Conservation (phyloP, 2,329 filamentous ascomycete species). For the Hawksworthiomyces lignivorus region DNA sequence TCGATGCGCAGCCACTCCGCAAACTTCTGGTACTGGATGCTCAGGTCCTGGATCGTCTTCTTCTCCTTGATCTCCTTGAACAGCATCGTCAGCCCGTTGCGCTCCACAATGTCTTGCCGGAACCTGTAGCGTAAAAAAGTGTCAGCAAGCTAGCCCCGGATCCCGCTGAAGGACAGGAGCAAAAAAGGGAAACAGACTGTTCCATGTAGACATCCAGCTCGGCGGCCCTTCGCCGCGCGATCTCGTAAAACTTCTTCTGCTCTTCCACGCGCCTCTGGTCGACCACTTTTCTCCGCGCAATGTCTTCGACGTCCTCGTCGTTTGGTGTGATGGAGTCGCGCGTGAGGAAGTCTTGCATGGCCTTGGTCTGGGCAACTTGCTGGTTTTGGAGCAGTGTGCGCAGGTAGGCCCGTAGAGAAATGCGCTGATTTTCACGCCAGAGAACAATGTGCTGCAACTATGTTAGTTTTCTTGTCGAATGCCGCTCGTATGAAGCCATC, state of each 20-base stretch:
- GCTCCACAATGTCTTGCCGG: constrained; percentile 58
- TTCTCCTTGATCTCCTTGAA: constrained; percentile 93
- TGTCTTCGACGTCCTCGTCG: constrained; percentile 78
- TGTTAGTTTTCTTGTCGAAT: constrained; percentile 1
- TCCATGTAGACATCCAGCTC: constrained; percentile 99
- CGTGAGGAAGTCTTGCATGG: constrained; percentile 78
- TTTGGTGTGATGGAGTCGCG: constrained; percentile 63
- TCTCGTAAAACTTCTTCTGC: constrained; percentile 90
- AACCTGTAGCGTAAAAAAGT: constrained; percentile 45
- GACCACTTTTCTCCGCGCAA: constrained; percentile 68
- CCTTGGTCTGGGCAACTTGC: constrained; percentile 72
- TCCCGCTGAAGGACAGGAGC: not conserved
- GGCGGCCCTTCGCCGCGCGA: constrained; percentile 79
- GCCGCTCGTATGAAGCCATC: no score
- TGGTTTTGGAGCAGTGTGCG: constrained; percentile 77
- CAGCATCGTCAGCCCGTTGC: constrained; percentile 80
- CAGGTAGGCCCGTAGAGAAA: constrained; percentile 87
- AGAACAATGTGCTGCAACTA: constrained; percentile 40
- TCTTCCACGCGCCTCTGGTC: constrained; percentile 87
- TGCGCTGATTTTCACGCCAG: constrained; percentile 81
- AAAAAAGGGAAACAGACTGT: constrained; percentile 48
- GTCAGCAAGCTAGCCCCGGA: constrained; percentile 14
- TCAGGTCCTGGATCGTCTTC: constrained; percentile 76
- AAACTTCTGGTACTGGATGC: constrained; percentile 94
- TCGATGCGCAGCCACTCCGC: constrained; percentile 97